phyloP scores from a whole-genome alignment of 1,284 basidiomycete species.

The Papiliotrema terrestris region DNA sequence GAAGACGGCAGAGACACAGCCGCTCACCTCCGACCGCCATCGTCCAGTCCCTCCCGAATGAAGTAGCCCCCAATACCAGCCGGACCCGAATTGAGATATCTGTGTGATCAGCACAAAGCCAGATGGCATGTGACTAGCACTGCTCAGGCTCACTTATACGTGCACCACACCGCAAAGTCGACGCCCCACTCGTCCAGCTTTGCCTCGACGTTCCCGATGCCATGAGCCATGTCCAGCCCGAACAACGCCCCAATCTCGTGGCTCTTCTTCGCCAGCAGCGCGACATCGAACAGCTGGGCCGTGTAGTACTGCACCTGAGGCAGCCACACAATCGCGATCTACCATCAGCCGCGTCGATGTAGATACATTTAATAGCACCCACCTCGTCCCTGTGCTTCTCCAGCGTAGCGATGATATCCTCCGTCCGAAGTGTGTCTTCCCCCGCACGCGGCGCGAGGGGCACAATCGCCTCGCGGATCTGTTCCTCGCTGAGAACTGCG shows the following conservation, averaged over 20 bases:
- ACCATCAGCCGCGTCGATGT: neutral
- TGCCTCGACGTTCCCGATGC: conserved; percentile 86
- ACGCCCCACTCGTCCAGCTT: conserved; percentile 88
- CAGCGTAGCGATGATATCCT: conserved; percentile 80
- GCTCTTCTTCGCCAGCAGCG: conserved; percentile 76
- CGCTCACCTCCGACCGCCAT: conserved; percentile 37
- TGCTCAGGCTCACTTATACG: conserved; percentile 64
- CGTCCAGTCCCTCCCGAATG: conserved; percentile 41
- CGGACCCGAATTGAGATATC: conserved; percentile 90
- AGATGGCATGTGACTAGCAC: neutral
- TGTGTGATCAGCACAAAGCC: conserved; percentile 27
- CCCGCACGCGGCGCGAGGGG: conserved; percentile 74
- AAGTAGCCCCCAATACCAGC: conserved; percentile 82
- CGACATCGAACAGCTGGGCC: conserved; percentile 90
- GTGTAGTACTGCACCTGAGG: conserved; percentile 95
- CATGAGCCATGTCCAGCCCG: conserved; percentile 96
- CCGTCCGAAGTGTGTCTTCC: conserved; percentile 81
- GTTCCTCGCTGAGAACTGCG: conserved; percentile 60
- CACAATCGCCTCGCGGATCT: conserved; percentile 60
- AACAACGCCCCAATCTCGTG: conserved; percentile 77
- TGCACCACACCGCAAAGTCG: conserved; percentile 97
- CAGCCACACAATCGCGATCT: conserved; percentile 84
- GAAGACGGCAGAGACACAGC: too few species aligned
- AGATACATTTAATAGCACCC: conserved; percentile 2
- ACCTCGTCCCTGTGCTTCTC: conserved; percentile 61